Percentiles rank a stretch among this genome's conserved stretches.
Evolutionary conservation across 352 stramenopile genomes (phyloP).

Genomic region (Phytophthora sp.): DNA sequence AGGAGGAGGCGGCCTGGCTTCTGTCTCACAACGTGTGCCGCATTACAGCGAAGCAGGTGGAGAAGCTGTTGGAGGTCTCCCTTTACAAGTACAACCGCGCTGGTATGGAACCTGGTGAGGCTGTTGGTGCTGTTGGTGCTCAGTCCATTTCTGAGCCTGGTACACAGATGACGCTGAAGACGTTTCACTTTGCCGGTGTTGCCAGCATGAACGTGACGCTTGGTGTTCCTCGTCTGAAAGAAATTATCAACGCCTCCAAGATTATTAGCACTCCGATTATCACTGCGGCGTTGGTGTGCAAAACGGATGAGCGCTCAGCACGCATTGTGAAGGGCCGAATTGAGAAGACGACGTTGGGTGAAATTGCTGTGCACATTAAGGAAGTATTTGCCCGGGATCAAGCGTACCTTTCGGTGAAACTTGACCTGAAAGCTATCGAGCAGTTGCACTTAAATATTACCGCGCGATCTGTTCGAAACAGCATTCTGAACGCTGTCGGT

Average conservation of each 20-base stretch:
- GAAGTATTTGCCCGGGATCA: constrained; percentile 95
- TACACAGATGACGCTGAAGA: constrained; percentile 98
- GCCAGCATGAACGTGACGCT: constrained; percentile 99
- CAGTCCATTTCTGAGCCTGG: constrained; percentile 97
- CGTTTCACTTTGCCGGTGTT: constrained; percentile 99
- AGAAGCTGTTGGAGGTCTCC: constrained; percentile 78
- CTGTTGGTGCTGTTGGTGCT: constrained; percentile 96
- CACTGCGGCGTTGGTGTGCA: constrained; percentile 96
- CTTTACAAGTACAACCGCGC: constrained; percentile 89
- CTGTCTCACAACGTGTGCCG: constrained; percentile 93
- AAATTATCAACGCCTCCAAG: constrained; percentile 97
- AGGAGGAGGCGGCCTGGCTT: constrained; percentile 80
- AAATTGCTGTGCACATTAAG: constrained; percentile 97
- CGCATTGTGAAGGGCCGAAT: constrained; percentile 99
- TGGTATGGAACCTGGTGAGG: constrained; percentile 95
- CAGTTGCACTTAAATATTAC: constrained; percentile 97
- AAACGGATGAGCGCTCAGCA: constrained; percentile 96
- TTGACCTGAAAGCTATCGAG: constrained; percentile 97
- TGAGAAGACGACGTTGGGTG: constrained; percentile 98
- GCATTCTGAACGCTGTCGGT: constrained; percentile 90
- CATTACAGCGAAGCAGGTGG: constrained; percentile 82
- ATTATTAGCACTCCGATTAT: constrained; percentile 99
- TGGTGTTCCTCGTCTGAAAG: constrained; percentile 98
- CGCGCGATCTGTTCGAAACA: constrained; percentile 88
- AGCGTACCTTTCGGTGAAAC: constrained; percentile 97